A percentile compares a stretch with the other conserved stretches of the same genome.
Evolutionary conservation across 1,139 yeast genomes (phyloP).

Genomic region (Zygotorulaspora mrakii): DNA sequence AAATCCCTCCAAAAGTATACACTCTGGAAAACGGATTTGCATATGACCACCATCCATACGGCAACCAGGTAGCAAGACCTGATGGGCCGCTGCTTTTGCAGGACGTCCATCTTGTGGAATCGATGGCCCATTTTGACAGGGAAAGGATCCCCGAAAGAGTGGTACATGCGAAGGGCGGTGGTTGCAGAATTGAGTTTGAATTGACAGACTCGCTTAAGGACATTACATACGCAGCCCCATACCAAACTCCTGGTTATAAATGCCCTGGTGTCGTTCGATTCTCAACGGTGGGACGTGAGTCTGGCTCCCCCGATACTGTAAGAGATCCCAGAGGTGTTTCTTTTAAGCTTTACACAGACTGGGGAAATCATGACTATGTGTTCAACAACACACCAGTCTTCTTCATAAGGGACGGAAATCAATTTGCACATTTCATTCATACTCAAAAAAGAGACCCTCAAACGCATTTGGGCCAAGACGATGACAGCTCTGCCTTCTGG

Average conservation of each 20-base stretch:
- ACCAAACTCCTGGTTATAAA: conserved; percentile 70
- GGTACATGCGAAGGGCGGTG: conserved; percentile 88
- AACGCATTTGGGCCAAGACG: conserved; percentile 43
- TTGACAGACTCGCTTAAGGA: conserved; percentile 81
- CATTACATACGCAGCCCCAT: conserved; percentile 64
- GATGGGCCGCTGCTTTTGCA: conserved; percentile 75
- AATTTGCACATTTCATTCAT: conserved; percentile 86
- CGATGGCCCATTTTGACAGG: conserved; percentile 78
- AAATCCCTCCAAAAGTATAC: conserved; percentile 37
- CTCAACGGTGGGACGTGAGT: conserved; percentile 88
- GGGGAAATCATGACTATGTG: conserved; percentile 85
- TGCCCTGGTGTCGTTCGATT: conserved; percentile 72
- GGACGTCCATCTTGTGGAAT: conserved; percentile 73
- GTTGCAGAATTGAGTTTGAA: conserved; percentile 77
- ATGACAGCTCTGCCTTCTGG: conserved; percentile 59
- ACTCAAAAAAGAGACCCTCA: conserved; percentile 73
- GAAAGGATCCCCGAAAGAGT: conserved; percentile 89
- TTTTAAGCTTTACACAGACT: conserved; percentile 78
- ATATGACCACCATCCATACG: conserved; percentile 51
- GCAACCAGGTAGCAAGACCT: conserved; percentile 62
- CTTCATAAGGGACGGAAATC: conserved; percentile 80
- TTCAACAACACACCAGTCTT: conserved; percentile 88
- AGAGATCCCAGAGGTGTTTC: conserved; percentile 91
- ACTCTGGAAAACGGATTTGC: conserved; percentile 69
- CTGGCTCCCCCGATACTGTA: conserved; percentile 79